These are phyloP conservation scores for Saturnispora ahearnii DNA, from an alignment of 805 yeast species.

Conservation along the genomic window DNA sequence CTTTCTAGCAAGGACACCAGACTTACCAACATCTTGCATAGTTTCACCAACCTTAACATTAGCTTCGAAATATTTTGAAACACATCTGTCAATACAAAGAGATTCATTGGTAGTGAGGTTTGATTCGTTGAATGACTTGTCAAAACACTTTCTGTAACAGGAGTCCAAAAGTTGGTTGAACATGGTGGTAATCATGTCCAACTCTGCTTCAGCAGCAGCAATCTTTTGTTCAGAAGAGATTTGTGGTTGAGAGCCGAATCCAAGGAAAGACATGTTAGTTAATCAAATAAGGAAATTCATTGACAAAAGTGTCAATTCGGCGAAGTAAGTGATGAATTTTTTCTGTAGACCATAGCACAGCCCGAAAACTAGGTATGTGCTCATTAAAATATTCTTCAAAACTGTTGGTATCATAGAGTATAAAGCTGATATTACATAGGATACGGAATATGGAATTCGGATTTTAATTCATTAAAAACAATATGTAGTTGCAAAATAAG, in stretches of 20 bases:
- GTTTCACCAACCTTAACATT: conserved; percentile 88
- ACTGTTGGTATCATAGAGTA: neutral
- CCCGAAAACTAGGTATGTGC: neutral
- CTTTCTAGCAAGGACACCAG: conserved; percentile 25
- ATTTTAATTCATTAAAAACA: too few relatives aligned
- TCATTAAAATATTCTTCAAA: too few relatives aligned
- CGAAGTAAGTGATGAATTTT: conserved; percentile 1
- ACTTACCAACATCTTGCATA: conserved; percentile 32
- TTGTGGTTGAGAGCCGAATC: conserved; percentile 66
- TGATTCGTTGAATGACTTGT: conserved; percentile 55
- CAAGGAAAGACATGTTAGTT: conserved; percentile 54
- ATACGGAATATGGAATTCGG: too few relatives aligned
- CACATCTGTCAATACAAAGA: conserved; percentile 90
- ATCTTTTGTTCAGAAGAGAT: conserved; percentile 66
- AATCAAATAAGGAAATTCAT: neutral
- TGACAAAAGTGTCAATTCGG: neutral
- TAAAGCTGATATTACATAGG: neutral
- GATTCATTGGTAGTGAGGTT: conserved; percentile 74
- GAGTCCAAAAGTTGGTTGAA: conserved; percentile 83
- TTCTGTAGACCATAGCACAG: neutral
- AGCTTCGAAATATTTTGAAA: conserved; percentile 87
- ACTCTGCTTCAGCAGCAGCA: conserved; percentile 91
- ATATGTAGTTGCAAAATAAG: neutral
- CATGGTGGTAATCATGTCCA: conserved; percentile 97
- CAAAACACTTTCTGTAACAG: conserved; percentile 83